Base-by-base conservation (phyloP, 768 basidiomycete genomes). In the Hortiboletus campestris region DNA sequence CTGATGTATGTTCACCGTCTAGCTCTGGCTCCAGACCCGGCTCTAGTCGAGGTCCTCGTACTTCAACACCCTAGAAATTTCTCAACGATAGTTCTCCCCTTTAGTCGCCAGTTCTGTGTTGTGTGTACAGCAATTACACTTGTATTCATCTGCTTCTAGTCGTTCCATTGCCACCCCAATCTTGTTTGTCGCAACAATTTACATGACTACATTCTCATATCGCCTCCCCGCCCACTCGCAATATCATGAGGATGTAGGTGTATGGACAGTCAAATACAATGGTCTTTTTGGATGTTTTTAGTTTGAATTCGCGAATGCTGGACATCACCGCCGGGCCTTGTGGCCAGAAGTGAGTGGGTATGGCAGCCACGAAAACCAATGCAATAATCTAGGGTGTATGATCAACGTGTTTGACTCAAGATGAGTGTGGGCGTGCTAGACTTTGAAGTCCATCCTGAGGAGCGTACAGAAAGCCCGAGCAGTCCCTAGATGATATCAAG, bases 11-110 rank as follows among this genome's bases (percentile, higher is more conserved):
- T 29, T 47, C 31, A 11, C 36, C 43, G 4, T 46, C 22, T n/a
- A 69, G 61, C 20, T 55, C 61, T 47, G 59, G 59, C 42, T 70
- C 69, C 17, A 60, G 69, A 51, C 69, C 69, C 42, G 46, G 69
- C 45, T 70, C 69, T 25, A 70, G 69, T 56, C 65, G 69, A 16
- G 69, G 69, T 32, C 58, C 56, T 52, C 64, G 59, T 35, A 53
- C 58, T n/a, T 44, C 61, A 47, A 64, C 66, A 55, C 51, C 60
- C 58, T 68, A 67, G 67, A 69, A 43, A 47, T 57, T 39, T 55
- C 20, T 45, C 35, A 31, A 41, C 44, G 43, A 39, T 47, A 28
- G 17, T 38, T 39, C 17, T 42, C 22, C 13, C 44, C 2, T 49
- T 39, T 46, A 32, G 35, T 53, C 43, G 6, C 48, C 25, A 39